phyloP scores from a whole-genome alignment of 2,329 filamentous ascomycete genomes.

The Penicillium sp. region DNA sequence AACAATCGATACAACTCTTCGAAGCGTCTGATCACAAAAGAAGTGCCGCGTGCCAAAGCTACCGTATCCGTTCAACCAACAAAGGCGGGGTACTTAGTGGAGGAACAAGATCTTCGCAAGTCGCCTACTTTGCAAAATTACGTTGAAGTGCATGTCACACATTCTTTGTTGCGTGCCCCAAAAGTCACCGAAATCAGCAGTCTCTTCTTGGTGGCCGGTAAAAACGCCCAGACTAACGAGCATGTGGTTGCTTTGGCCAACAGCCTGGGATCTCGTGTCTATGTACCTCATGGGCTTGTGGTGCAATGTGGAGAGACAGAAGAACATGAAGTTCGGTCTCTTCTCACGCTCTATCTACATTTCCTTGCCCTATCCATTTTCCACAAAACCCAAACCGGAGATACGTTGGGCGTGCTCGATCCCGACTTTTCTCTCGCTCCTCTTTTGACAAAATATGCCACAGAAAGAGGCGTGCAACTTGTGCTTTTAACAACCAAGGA shows the following conservation, averaged over 20 bases:
- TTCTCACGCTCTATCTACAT: constrained; percentile 17
- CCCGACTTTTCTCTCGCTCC: constrained; percentile 20
- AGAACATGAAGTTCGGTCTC: constrained; percentile 4
- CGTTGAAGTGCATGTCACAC: constrained; percentile 10
- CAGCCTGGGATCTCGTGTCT: constrained; percentile 12
- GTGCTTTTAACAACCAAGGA: constrained; percentile 20
- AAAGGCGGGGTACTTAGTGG: constrained; percentile 11
- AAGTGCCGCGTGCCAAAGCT: constrained; percentile 4
- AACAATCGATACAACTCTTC: constrained; percentile 30
- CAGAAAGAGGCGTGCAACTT: constrained; percentile 13
- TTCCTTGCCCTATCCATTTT: constrained; percentile 15
- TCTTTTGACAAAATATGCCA: constrained; percentile 12
- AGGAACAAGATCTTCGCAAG: neutral
- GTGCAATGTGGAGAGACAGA: constrained; percentile 7
- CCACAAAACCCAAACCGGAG: constrained; percentile 7
- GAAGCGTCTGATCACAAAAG: constrained; percentile 20
- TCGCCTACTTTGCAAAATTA: neutral
- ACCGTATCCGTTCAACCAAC: constrained; percentile 7
- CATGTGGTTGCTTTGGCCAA: constrained; percentile 14
- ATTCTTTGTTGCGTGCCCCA: constrained; percentile 17
- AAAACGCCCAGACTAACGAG: neutral
- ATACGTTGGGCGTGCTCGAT: constrained; percentile 16
- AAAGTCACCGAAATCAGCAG: constrained; percentile 5
- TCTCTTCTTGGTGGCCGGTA: constrained; percentile 20
- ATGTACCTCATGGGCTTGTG: constrained; percentile 6